These are phyloP conservation scores for Funneliformis mosseae DNA, from an alignment of 192 early-diverging fungal species.

Conservation along the genomic window DNA sequence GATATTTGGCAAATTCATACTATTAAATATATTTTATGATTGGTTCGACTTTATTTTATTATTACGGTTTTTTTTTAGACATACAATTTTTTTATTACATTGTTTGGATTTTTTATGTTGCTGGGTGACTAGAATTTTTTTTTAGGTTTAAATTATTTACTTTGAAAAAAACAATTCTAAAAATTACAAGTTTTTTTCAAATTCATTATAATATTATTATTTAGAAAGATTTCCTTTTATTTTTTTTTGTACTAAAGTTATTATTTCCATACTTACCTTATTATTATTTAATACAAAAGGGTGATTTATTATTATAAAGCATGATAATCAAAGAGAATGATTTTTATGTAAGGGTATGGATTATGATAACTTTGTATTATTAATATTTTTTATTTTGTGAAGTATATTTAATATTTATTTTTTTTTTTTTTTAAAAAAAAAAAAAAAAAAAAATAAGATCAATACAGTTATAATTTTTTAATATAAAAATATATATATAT, in stretches of 20 bases:
- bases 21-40: background rate
- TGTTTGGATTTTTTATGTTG: background rate
- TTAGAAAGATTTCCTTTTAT: background rate
- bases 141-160: background rate
- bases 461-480: background rate
- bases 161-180: too few relatives aligned
- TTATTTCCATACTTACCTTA: background rate
- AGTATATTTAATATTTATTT: too few relatives aligned
- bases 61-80: background rate
- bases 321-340: background rate
- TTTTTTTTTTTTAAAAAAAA: background rate
- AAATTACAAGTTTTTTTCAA: background rate
- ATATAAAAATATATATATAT: background rate
- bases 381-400: background rate
- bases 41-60: background rate
- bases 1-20: background rate
- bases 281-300: background rate
- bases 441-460: background rate
- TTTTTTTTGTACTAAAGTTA: background rate
- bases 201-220: background rate
- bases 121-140: background rate
- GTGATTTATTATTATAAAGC: background rate
- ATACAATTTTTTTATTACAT: background rate
- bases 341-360: background rate
- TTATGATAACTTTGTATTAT: background rate